Conservation (phyloP, 179 eudicot species). For the Pouteria campechiana region DNA sequence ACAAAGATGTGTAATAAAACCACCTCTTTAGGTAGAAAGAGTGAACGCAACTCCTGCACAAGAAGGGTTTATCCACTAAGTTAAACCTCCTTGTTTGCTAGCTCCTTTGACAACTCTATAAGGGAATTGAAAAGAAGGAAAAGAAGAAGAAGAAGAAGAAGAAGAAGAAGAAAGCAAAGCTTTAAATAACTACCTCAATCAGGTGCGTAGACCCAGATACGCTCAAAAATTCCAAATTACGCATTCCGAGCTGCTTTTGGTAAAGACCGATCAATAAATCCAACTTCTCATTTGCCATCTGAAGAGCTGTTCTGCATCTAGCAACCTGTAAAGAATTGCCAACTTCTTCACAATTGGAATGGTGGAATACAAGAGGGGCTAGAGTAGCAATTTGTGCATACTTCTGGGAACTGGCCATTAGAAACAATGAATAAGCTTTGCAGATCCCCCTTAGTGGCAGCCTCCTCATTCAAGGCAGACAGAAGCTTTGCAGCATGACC, state of each 20-base stretch:
- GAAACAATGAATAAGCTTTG: slow-evolving; percentile 43
- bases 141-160: too few relatives aligned
- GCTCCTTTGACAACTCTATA: too few relatives aligned
- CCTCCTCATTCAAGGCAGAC: slow-evolving; percentile 71
- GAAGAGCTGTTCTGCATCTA: slow-evolving; percentile 35
- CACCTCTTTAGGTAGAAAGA: background rate
- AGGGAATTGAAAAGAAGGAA: background rate
- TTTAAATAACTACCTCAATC: slow-evolving; percentile 80
- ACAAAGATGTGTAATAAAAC: too few relatives aligned
- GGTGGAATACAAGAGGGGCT: background rate
- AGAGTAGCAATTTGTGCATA: slow-evolving; percentile 12
- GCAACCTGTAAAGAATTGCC: slow-evolving; percentile 32
- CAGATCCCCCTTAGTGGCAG: slow-evolving; percentile 66
- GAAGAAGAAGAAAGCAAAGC: too few relatives aligned
- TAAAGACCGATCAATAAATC: slow-evolving; percentile 44
- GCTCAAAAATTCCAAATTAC: slow-evolving; percentile 45
- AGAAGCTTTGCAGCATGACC: slow-evolving; percentile 49
- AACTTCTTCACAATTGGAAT: background rate
- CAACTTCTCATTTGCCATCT: slow-evolving; percentile 50
- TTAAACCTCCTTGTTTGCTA: too few relatives aligned
- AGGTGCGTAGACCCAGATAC: slow-evolving; percentile 75
- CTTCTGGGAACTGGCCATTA: slow-evolving; percentile 67
- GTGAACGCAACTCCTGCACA: background rate
- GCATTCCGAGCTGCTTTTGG: slow-evolving; percentile 63
- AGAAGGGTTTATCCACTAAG: too few relatives aligned